phyloP scores from a whole-genome alignment of 2,329 filamentous ascomycete genomes.

The Calycina herbarum region DNA sequence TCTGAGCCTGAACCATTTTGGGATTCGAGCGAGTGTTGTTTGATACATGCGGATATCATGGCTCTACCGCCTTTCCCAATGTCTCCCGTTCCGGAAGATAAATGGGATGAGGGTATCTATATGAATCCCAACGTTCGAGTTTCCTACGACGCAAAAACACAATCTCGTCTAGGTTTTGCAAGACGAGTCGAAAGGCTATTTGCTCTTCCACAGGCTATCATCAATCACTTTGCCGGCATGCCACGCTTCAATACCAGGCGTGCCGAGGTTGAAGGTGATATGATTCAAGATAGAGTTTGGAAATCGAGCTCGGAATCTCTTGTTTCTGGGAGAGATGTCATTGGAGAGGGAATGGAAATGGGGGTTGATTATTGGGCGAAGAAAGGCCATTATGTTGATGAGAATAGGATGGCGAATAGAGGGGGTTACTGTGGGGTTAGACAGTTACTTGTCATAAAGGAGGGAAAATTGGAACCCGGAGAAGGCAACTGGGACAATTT shows the following conservation, averaged over 20 bases:
- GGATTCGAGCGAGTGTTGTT: constrained; percentile 66
- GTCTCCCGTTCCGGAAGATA: constrained; percentile 32
- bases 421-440: constrained; percentile 58
- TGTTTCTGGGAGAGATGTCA: constrained; percentile 26
- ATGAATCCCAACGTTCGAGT: constrained; percentile 76
- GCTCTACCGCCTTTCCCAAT: constrained; percentile 27
- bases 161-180: constrained; percentile 59
- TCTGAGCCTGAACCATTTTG: constrained; percentile 59
- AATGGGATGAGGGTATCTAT: constrained; percentile 57
- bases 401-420: constrained; percentile 47
- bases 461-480: constrained; percentile 27
- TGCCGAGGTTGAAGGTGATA: constrained; percentile 56
- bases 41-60: constrained; percentile 52
- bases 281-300: constrained; percentile 54
- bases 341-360: constrained; percentile 21
- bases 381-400: constrained; percentile 43
- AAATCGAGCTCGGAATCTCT: constrained; percentile 26
- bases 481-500: constrained; percentile 39
- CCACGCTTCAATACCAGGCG: constrained; percentile 63
- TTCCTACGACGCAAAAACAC: constrained; percentile 59
- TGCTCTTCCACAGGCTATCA: constrained; percentile 55
- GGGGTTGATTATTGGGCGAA: constrained; percentile 30
- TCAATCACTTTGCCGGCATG: constrained; percentile 56
- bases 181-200: constrained; percentile 68
- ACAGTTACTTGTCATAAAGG: constrained; percentile 50